Base-by-base conservation (phyloP, 1,284 basidiomycete species). In the Apiotrichum domesticum region DNA sequence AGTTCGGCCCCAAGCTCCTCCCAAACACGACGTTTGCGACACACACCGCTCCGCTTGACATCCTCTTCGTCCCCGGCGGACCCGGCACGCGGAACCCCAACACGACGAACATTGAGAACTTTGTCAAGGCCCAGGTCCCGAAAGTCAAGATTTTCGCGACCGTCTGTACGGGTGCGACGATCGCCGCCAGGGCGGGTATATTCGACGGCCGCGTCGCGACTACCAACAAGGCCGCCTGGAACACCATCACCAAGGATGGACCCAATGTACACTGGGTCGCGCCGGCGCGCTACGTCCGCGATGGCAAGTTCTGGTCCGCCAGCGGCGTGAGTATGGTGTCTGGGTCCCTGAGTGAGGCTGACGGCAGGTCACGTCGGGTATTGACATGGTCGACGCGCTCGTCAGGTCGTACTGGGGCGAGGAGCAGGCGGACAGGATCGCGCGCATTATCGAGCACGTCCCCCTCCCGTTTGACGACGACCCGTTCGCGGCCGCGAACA, bases 111-210 rank as follows among this genome's bases (percentile, higher is more conserved):
- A 15, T 21, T n/a, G 35, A 40, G n/a, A 10, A 32, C 21, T 21
- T 21, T 11, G 11, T 21, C 9, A 10, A 32, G 37, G n/a, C 35
- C 37, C 37, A 39, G 13, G 37, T 39, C 7, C 48, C 48, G 21
- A 41, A 49, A 37, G 48, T 49, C 48, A 49, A 49, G 48, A 39
- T 49, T 21, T 41, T 49, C 37, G 35, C 35, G 37, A 32, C 34
- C 58, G 61, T 66, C 1, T 66, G 65, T 48, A 65, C 63, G 1
- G 65, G 65, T 5, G 53, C 57, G 7, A 60, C 57, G 57, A 55
- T 66, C 4, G 44, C 64, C 10, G 61, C 65, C 13, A n/a, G 37
- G 9, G 59, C 61, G 3, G 65, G 65, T 9, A 33, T 51, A 1
- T 52, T 66, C 13, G 46, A 55, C 9, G 65, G 65, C 11, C 50